These are phyloP conservation scores for Croton setiger DNA, from an alignment of 441 rosid species.

Conservation along the genomic window DNA sequence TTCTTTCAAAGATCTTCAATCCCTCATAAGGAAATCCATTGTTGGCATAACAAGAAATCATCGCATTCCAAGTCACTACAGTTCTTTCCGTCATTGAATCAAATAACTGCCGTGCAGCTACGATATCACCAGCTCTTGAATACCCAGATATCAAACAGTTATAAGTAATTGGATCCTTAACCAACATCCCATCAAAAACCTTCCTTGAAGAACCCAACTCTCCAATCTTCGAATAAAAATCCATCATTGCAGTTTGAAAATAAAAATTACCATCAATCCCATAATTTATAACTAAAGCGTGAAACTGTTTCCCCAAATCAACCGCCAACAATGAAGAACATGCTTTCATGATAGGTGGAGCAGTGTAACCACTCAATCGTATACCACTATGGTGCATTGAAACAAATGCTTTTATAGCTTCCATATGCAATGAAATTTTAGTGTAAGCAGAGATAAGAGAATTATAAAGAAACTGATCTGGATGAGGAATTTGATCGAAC, in stretches of 20 bases:
- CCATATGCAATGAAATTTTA: slow-evolving; percentile 2
- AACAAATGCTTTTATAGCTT: not conserved
- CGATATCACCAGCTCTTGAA: slow-evolving; percentile 7
- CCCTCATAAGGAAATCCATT: slow-evolving; percentile 5
- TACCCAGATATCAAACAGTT: slow-evolving; percentile 19
- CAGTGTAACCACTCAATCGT: not conserved
- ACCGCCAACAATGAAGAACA: too few relatives aligned
- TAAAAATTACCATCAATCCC: slow-evolving; percentile 14
- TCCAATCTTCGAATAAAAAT: slow-evolving; percentile 12
- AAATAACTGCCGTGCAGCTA: slow-evolving; percentile 8
- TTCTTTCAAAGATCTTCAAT: slow-evolving; percentile 5
- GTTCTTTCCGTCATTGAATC: slow-evolving; percentile 9
- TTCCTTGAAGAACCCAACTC: slow-evolving; percentile 14
- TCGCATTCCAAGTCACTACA: slow-evolving; percentile 16
- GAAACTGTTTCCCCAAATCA: too few relatives aligned
- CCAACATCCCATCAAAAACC: slow-evolving; percentile 17
- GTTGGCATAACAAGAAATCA: slow-evolving; percentile 7
- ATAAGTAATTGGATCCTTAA: slow-evolving; percentile 14
- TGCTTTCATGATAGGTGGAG: slow-evolving; percentile 13
- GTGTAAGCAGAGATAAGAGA: slow-evolving; percentile 2
- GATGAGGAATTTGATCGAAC: too few relatives aligned
- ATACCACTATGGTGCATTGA: not conserved
- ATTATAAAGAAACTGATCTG: not conserved
- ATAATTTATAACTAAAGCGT: slow-evolving; percentile 5
- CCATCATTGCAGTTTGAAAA: slow-evolving; percentile 12